These are phyloP conservation scores for Cladobotryum mycophilum DNA, from an alignment of 2,329 filamentous ascomycete genomes.

Conservation along the genomic window DNA sequence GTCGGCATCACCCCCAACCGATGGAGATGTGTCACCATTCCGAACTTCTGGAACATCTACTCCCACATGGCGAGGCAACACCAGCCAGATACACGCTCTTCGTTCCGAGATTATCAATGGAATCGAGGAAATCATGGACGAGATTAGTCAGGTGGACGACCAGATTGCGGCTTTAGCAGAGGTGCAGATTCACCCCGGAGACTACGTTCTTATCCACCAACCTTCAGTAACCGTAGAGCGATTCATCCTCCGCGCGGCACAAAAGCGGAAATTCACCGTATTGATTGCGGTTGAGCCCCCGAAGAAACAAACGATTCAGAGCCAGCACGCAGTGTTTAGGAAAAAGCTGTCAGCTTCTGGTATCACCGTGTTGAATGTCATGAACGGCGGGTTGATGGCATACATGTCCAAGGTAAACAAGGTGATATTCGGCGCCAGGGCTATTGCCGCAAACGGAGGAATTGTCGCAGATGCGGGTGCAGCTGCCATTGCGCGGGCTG, in stretches of 20 bases:
- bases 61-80: slow-evolving; percentile 34
- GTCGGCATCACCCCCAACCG: slow-evolving; percentile 57
- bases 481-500: slow-evolving; percentile 74
- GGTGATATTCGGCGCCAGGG: slow-evolving; percentile 82
- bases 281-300: slow-evolving; percentile 66
- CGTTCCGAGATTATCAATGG: slow-evolving; percentile 89
- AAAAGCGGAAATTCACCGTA: slow-evolving; percentile 87
- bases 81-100: slow-evolving; percentile 57
- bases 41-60: slow-evolving; percentile 45
- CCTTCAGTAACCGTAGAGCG: slow-evolving; percentile 82
- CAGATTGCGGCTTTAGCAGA: slow-evolving; percentile 85
- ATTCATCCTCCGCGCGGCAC: slow-evolving; percentile 80
- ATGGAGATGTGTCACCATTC: slow-evolving; percentile 39
- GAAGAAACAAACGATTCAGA: slow-evolving; percentile 30
- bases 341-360: slow-evolving; percentile 74
- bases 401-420: slow-evolving; percentile 96
- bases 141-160: slow-evolving; percentile 86
- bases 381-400: slow-evolving; percentile 80
- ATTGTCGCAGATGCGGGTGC: slow-evolving; percentile 81
- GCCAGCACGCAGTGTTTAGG: slow-evolving; percentile 51
- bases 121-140: slow-evolving; percentile 93
- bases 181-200: slow-evolving; percentile 87
- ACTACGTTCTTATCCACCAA: slow-evolving; percentile 84
- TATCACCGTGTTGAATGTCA: slow-evolving; percentile 75
- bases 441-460: slow-evolving; percentile 82